Conservation (phyloP, 768 basidiomycete genomes). For the Podaxis sp. region DNA sequence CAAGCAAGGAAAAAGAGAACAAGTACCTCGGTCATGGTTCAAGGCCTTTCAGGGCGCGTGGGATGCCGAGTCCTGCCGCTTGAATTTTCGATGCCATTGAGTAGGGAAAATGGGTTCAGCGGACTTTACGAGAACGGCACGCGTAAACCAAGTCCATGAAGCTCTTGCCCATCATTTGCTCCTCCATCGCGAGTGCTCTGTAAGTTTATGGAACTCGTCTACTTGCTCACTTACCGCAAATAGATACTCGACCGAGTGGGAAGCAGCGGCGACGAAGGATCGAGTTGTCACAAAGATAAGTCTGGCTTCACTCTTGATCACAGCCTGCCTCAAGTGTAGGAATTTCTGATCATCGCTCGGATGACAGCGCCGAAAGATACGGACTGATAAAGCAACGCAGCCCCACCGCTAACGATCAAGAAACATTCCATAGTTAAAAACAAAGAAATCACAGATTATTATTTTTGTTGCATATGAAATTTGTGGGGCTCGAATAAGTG, state of each 20-base stretch:
- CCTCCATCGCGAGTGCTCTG: neutral
- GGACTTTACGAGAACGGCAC: slow-evolving; percentile 1
- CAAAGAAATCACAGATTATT: neutral
- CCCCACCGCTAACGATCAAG: neutral
- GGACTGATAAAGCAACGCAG: neutral
- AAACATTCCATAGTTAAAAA: neutral
- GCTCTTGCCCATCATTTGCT: neutral
- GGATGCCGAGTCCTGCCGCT: slow-evolving; percentile 2
- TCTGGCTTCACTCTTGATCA: neutral
- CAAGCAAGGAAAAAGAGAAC: neutral
- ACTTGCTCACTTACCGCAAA: neutral
- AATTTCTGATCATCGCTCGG: neutral
- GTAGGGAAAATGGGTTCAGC: neutral
- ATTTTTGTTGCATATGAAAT: neutral
- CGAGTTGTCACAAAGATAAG: neutral
- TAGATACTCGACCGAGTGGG: neutral
- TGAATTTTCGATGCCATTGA: neutral
- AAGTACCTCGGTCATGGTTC: neutral
- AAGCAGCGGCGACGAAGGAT: neutral
- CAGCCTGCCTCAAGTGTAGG: neutral
- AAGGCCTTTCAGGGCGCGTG: neutral
- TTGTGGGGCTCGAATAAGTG: neutral
- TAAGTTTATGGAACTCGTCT: neutral
- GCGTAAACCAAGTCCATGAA: neutral
- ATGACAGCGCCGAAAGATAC: slow-evolving; percentile 1